Base-by-base conservation (phyloP, 2,329 filamentous ascomycete species). In the Aspergillus hortae region DNA sequence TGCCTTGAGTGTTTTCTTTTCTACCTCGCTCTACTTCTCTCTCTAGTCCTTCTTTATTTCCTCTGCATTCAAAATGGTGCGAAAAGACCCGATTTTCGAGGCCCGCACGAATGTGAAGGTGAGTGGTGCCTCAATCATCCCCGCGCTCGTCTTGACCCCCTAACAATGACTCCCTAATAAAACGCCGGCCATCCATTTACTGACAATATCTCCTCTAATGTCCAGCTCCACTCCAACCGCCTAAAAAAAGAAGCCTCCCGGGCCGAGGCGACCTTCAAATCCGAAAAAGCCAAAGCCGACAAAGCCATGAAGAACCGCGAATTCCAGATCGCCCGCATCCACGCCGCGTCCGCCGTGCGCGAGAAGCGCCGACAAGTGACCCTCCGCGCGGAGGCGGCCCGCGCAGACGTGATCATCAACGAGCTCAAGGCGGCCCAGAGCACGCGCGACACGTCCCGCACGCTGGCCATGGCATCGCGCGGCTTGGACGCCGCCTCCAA, bases 321-420 rank as follows among this genome's bases (percentile, higher is more conserved):
- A 63, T 75, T 76, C 56, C 74, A 77, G 58, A 77, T 77, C 60
- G 74, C 75, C 42, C 74, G 74, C 47, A 76, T 77, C 62, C 75
- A 77, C 61, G 74, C 74, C 49, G 68, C 68, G 17, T 74, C 72
- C 43, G 73, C 74, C 27, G 67, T 77, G 25, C 74, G 74, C 54
- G 74, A 77, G 50, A 76, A 75, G 49, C 71, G 74, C 48, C 71
- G 75, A 54, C 71, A 75, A 53, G 70, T 77, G 15, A 72, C 71
- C 11, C 71, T 77, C 4, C 69, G 70, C 51, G 69, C 73, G 6
- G 71, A 77, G 57, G 73, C 75, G 6, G 74, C 74, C 12, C 72
- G 74, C 15, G 74, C 75, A 41, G 75, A 77, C 51, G 75, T 76
- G 0, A 76, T 77, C n/a, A 76, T 75, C 57, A 75, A 75, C 49